Evolutionary conservation across 306 rosid genomes (phyloP), one percentile per base, ranked within the genome.

Genomic region (Cicer arietinum): DNA sequence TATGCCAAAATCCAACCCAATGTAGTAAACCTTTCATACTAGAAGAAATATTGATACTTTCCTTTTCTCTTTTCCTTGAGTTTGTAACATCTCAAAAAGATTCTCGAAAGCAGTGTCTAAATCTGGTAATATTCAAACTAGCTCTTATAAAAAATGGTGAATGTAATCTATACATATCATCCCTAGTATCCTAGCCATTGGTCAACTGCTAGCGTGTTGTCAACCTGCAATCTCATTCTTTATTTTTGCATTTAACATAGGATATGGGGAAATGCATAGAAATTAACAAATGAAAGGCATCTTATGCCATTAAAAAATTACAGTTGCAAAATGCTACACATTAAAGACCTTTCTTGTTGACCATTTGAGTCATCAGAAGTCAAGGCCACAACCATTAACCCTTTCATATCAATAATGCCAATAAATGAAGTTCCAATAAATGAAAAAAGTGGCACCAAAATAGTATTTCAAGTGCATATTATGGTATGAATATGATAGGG

Each of bases 1-100:
- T 35, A 44, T 51, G 52, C 47, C 77, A 75, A 45, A 65, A 52
- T 76, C 54, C 41, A 76, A 16, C 47, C 22, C 30, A 81, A 70
- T 43, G 50, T 35, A 11, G 48, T 68, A 81, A 70, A 48, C 48
- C 51, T 50, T 66, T 35, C 65, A 75, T 68, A 59, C 56, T 48
- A 67, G 9, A 37, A 58, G 58, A 60, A 69, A 44, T 45, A 62
- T 12, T 22, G 20, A 30, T 1, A 45, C 46, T 58, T 42, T 20
- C 22, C 10, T 70, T 79, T 56, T 47, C 16, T 46, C 68, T 57
- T 79, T 37, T 67, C 57, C 51, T 52, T 13, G 9, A 58, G 59
- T 13, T 39, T 42, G 47, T 25, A 61, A 48, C 42, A 71, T 43
- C 69, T 66, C 46, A 13, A 65, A 57, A 6, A 11, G 10, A 13